phyloP scores from a whole-genome alignment of 1,284 basidiomycete species.

The Moesziomyces sp. region DNA sequence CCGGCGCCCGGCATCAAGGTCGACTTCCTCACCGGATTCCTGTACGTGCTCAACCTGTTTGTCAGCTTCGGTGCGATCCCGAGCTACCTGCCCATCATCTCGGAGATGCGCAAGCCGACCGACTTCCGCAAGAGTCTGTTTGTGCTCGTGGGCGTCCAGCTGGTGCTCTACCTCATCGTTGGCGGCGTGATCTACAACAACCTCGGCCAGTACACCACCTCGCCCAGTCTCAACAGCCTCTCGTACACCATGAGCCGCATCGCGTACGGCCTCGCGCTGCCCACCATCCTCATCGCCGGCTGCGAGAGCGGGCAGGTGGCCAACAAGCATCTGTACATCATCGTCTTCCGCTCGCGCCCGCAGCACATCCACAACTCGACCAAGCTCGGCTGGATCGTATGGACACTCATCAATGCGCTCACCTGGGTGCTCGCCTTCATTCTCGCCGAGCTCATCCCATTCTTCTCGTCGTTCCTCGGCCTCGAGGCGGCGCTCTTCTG shows the following conservation, averaged over 20 bases:
- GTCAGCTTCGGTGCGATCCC: conserved; percentile 56
- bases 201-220: conserved; percentile 60
- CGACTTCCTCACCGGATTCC: conserved; percentile 53
- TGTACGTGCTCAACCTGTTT: conserved; percentile 55
- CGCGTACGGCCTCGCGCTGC: conserved; percentile 60
- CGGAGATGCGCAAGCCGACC: conserved; percentile 59
- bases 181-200: conserved; percentile 61
- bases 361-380: conserved; percentile 48
- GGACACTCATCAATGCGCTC: conserved; percentile 54
- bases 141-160: conserved; percentile 45
- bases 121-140: conserved; percentile 53
- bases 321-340: conserved; percentile 55
- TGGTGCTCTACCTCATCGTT: conserved; percentile 60
- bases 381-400: conserved; percentile 45
- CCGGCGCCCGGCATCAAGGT: conserved; percentile 43
- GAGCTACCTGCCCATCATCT: conserved; percentile 57
- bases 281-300: conserved; percentile 59
- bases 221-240: conserved; percentile 58
- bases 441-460: conserved; percentile 57
- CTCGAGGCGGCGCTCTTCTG: conserved; percentile 58
- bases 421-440: conserved; percentile 58
- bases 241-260: conserved; percentile 46
- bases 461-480: conserved; percentile 54
- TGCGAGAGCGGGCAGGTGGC: conserved; percentile 58
- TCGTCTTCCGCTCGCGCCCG: conserved; percentile 51